Evolutionary conservation across 257 asterid genomes (phyloP).

Genomic region (Capsicum chinense): DNA sequence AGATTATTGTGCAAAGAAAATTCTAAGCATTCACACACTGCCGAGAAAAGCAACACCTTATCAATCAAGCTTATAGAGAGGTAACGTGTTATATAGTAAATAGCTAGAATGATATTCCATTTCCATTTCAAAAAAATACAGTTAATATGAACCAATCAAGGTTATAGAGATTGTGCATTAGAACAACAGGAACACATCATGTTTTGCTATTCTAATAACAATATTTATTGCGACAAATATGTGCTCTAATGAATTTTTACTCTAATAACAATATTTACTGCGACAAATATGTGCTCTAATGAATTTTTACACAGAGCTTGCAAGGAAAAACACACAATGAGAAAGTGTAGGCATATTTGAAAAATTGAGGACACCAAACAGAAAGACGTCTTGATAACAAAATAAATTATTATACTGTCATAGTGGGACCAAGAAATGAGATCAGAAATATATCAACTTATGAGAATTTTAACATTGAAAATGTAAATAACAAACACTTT

Average conservation of each 20-base stretch:
- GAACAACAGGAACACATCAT: background rate
- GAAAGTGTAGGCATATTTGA: constrained; percentile 2
- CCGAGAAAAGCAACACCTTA: background rate
- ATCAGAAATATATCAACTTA: background rate
- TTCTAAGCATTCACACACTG: constrained; percentile 1
- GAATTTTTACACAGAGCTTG: background rate
- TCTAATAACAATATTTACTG: background rate
- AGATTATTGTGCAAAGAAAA: background rate
- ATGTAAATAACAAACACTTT: background rate
- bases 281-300: background rate
- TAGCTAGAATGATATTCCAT: background rate
- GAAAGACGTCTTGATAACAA: constrained; percentile 2
- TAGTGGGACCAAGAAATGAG: constrained; percentile 19
- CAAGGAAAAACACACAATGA: background rate
- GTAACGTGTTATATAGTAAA: background rate
- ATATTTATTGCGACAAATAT: background rate
- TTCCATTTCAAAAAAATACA: background rate
- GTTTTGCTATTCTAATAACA: constrained; percentile 10
- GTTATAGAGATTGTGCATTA: background rate
- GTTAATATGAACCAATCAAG: background rate
- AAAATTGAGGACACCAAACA: background rate
- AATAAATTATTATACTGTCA: background rate
- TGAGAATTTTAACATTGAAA: background rate
- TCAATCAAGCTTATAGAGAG: background rate
- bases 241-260: background rate